These are phyloP conservation scores for Uncinocarpus reesii DNA, from an alignment of 2,329 filamentous ascomycete genomes.

Conservation along the genomic window DNA sequence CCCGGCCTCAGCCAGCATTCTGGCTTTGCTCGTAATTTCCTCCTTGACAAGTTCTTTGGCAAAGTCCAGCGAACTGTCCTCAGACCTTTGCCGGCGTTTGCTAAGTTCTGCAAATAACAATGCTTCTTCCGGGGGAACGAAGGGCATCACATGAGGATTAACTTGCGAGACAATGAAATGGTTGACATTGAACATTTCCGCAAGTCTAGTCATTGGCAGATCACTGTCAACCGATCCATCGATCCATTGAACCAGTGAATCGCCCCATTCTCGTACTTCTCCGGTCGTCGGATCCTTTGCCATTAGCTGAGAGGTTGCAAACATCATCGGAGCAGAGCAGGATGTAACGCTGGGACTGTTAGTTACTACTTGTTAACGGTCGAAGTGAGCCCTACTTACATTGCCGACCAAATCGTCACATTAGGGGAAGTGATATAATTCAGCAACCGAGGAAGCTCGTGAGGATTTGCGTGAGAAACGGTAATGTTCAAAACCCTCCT, in stretches of 20 bases:
- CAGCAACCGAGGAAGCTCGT: slow-evolving; percentile 74
- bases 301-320: slow-evolving; percentile 65
- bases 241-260: slow-evolving; percentile 75
- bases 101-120: slow-evolving; percentile 28
- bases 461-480: slow-evolving; percentile 76
- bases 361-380: neutral
- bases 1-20: slow-evolving; percentile 68
- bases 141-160: slow-evolving; percentile 86
- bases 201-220: slow-evolving; percentile 75
- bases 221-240: slow-evolving; percentile 94
- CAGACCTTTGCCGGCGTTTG: slow-evolving; percentile 21
- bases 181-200: slow-evolving; percentile 96
- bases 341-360: slow-evolving; percentile 57
- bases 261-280: slow-evolving; percentile 70
- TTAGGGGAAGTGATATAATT: slow-evolving; percentile 93
- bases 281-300: slow-evolving; percentile 78
- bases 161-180: slow-evolving; percentile 97
- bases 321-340: slow-evolving; percentile 82
- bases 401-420: slow-evolving; percentile 91
- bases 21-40: slow-evolving; percentile 69
- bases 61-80: slow-evolving; percentile 11
- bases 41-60: slow-evolving; percentile 65
- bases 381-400: slow-evolving; percentile 40
- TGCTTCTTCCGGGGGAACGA: slow-evolving; percentile 64
- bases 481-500: slow-evolving; percentile 86